A percentile compares a stretch with the other conserved stretches of the same genome.
phyloP scores from a whole-genome alignment of 768 basidiomycete genomes.

The Lanmaoa pseudosensibilis region DNA sequence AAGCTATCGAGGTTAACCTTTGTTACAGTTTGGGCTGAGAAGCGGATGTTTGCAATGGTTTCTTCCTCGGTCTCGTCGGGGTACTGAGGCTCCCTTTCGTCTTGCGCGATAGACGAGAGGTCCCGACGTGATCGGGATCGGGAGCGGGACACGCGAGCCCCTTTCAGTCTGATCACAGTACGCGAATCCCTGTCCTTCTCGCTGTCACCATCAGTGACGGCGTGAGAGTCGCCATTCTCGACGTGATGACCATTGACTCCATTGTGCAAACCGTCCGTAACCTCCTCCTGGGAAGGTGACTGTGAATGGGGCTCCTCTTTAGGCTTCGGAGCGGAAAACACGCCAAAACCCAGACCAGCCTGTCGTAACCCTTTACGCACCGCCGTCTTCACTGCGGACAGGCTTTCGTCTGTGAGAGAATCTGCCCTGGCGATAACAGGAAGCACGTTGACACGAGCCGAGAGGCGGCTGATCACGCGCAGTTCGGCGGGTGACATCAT shows the following conservation, averaged over 20 bases:
- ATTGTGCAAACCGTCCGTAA: conserved; percentile 20
- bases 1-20: conserved; percentile 56
- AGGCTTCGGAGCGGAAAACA: conserved; percentile 55
- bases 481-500: conserved; percentile 79
- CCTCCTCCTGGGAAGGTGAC: conserved; percentile 18
- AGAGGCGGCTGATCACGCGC: conserved; percentile 73
- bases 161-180: conserved; percentile 69
- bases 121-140: conserved; percentile 76
- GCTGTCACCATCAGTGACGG: conserved; percentile 42
- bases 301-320: conserved; percentile 13
- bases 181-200: conserved; percentile 59
- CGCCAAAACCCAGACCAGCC: conserved; percentile 73
- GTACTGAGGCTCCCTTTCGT: conserved; percentile 53
- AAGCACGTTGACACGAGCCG: conserved; percentile 73
- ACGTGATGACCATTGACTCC: conserved; percentile 35
- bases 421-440: conserved; percentile 81
- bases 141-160: conserved; percentile 52
- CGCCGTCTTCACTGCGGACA: conserved; percentile 67
- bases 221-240: conserved; percentile 23
- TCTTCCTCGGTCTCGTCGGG: conserved; percentile 64
- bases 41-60: conserved; percentile 73
- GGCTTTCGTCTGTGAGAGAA: conserved; percentile 77
- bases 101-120: conserved; percentile 56
- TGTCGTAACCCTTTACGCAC: conserved; percentile 66
- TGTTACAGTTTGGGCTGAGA: conserved; percentile 68